A percentile compares a stretch with the other conserved stretches of the same genome.
These are phyloP conservation scores for Naganishia randhawae DNA, from an alignment of 768 basidiomycete species.

Conservation along the genomic window DNA sequence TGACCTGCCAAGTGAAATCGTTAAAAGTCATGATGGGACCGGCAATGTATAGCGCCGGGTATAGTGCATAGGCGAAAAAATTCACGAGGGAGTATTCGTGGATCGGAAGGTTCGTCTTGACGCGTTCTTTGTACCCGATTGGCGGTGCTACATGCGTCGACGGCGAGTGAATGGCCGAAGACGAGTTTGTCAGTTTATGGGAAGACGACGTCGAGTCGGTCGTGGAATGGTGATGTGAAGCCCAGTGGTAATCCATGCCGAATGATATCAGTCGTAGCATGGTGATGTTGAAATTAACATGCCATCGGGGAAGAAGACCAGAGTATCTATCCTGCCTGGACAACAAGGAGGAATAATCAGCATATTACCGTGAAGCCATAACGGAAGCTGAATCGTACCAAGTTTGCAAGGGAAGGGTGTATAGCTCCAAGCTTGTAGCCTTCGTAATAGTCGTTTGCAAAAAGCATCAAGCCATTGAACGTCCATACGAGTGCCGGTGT, in stretches of 20 bases:
- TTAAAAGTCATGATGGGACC: conserved; percentile 96
- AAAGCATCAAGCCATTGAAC: conserved; percentile 70
- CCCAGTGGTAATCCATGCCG: conserved; percentile 90
- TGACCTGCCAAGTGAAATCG: conserved; percentile 81
- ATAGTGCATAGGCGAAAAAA: conserved; percentile 80
- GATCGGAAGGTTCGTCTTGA: conserved; percentile 57
- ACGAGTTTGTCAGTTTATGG: not conserved
- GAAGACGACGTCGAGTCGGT: no score
- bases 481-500: conserved; percentile 60
- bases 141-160: not conserved
- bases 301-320: conserved; percentile 86
- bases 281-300: conserved; percentile 90
- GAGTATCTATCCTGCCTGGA: conserved; percentile 48
- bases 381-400: conserved; percentile 57
- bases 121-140: conserved; percentile 59
- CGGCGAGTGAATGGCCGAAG: no score
- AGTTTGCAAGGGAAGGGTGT: conserved; percentile 57
- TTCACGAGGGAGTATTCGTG: conserved; percentile 65
- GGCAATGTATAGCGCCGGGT: conserved; percentile 89
- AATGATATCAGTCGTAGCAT: conserved; percentile 91
- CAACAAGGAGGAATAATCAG: not conserved
- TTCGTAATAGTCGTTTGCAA: conserved; percentile 67
- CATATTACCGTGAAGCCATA: not conserved
- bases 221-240: conserved; percentile 49
- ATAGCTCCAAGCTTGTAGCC: conserved; percentile 69